Evolutionary conservation across 2,329 filamentous ascomycete genomes (phyloP), one percentile per base, ranked within the genome.

Genomic region (Chaetomiaceae sp.): DNA sequence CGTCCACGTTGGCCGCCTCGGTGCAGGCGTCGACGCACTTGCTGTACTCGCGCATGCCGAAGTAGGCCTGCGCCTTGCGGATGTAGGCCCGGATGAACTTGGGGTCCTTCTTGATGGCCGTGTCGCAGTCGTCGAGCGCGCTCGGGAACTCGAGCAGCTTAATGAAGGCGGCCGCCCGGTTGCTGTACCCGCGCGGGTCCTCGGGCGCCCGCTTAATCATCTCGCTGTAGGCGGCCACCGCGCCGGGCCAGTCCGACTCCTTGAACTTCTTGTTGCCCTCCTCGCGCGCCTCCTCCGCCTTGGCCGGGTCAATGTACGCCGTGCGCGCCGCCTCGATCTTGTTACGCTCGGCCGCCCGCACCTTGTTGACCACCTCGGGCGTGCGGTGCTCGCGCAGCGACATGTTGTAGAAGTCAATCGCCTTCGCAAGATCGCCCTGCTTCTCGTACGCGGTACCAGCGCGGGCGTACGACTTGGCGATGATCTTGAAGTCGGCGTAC

Each of bases 31-130:
- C 93, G 48, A 97, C 74, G 63, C 87, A 94, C 67, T 90, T 91
- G 67, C 84, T 95, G 75, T 95, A 97, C 68, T 98, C 91, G 67
- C 93, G 88, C 93, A 98, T 98, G 59, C 89, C 89, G 58, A 93
- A 89, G 67, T 91, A 88, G 34, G 89, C 88, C 71, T 97, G 90
- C 0, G 90, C 90, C 75, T 96, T 97, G 65, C 93, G 85, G 59
- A 98, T 85, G 68, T 97, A 97, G 7, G 93, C 93, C 47, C 91
- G 83, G 69, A 97, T 91, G 68, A 98, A 98, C 62, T 84, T 85
- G 48, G 86, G 78, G 60, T 98, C 93, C 59, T 84, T 86, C 77
- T 88, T 86, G 71, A 95, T 94, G 36, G 93, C 93, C 56, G 79
- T 73, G 66, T 95, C 84, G 67, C 93, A 97, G 72, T 98, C 94